A percentile compares a stretch with the other conserved stretches of the same genome.
Evolutionary conservation across 169 alveolate species (phyloP).

Genomic region (Plasmodium reichenowi): DNA sequence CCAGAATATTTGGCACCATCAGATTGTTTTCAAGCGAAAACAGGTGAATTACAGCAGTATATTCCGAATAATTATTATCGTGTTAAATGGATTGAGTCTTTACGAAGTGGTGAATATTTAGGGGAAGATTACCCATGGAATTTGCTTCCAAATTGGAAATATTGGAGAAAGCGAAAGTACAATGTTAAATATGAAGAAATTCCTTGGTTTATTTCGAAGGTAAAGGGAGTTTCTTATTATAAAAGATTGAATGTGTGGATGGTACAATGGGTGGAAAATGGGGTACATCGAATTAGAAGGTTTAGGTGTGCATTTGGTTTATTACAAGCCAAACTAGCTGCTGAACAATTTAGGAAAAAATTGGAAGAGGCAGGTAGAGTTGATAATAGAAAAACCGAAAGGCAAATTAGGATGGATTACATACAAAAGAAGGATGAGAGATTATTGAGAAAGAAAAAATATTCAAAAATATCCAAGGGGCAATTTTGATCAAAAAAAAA

Average conservation of each 20-base stretch:
- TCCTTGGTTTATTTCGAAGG: constrained; percentile 83
- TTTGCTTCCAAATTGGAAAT: constrained; percentile 79
- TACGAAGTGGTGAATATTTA: constrained; percentile 87
- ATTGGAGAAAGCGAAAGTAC: constrained; percentile 87
- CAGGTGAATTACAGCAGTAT: constrained; percentile 30
- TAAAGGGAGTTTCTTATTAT: constrained; percentile 82
- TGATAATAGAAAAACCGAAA: constrained; percentile 81
- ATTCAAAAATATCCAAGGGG: constrained; percentile 72
- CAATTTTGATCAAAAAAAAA: constrained; percentile 25
- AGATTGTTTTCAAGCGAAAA: constrained; percentile 60
- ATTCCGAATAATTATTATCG: constrained; percentile 63
- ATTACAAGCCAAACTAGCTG: constrained; percentile 86
- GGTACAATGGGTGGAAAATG: constrained; percentile 90
- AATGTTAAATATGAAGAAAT: constrained; percentile 79
- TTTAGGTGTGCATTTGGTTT: constrained; percentile 90
- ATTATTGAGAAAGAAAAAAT: constrained; percentile 72
- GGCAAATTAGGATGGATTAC: constrained; percentile 82
- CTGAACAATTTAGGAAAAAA: constrained; percentile 84
- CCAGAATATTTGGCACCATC: constrained; percentile 50
- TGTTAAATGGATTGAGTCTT: constrained; percentile 61
- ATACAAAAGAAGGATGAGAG: constrained; percentile 79
- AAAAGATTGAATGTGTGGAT: constrained; percentile 87
- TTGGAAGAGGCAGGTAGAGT: constrained; percentile 85
- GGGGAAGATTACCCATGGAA: constrained; percentile 88
- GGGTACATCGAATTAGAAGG: constrained; percentile 87